A percentile compares a stretch with the other conserved stretches of the same genome.
These are phyloP conservation scores for Macrolepiota fuliginosa DNA, from an alignment of 768 basidiomycete species.

Conservation along the genomic window DNA sequence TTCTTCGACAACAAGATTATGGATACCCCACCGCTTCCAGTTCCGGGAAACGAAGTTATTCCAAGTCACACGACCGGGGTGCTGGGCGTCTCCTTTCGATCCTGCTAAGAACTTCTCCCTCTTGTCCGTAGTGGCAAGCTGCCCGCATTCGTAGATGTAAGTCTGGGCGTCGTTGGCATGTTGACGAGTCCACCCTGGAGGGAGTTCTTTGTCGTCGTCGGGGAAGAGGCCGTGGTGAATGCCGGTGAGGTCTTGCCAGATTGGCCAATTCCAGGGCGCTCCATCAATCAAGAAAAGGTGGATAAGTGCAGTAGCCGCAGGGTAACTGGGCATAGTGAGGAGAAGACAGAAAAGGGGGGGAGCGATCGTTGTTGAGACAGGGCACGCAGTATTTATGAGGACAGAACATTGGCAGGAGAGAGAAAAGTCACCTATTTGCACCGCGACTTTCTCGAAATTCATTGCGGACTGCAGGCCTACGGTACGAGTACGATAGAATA, in stretches of 20 bases:
- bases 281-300: slow-evolving; percentile 13
- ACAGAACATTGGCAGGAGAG: neutral
- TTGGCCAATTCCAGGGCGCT: slow-evolving; percentile 16
- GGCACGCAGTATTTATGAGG: neutral
- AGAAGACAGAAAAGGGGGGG: too few species aligned
- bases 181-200: slow-evolving; percentile 14
- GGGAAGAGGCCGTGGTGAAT: slow-evolving; percentile 22
- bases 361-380: neutral
- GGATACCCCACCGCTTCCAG: slow-evolving; percentile 17
- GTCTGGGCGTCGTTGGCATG: slow-evolving; percentile 11
- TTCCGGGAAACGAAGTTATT: slow-evolving; percentile 9
- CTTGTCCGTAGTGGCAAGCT: neutral
- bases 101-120: slow-evolving; percentile 3
- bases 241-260: slow-evolving; percentile 22
- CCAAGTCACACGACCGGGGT: slow-evolving; percentile 18
- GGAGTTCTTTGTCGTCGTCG: slow-evolving; percentile 16
- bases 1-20: slow-evolving; percentile 11
- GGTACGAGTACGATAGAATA: too few species aligned
- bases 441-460: too few species aligned
- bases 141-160: slow-evolving; percentile 16
- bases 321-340: neutral
- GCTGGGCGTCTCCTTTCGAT: neutral
- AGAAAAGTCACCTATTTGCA: too few species aligned
- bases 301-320: slow-evolving; percentile 15
- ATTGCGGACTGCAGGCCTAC: too few species aligned